Percentiles rank a stretch among this genome's conserved stretches.
These are phyloP conservation scores for Microsporum audouinii DNA, from an alignment of 2,329 filamentous ascomycete species.

Conservation along the genomic window DNA sequence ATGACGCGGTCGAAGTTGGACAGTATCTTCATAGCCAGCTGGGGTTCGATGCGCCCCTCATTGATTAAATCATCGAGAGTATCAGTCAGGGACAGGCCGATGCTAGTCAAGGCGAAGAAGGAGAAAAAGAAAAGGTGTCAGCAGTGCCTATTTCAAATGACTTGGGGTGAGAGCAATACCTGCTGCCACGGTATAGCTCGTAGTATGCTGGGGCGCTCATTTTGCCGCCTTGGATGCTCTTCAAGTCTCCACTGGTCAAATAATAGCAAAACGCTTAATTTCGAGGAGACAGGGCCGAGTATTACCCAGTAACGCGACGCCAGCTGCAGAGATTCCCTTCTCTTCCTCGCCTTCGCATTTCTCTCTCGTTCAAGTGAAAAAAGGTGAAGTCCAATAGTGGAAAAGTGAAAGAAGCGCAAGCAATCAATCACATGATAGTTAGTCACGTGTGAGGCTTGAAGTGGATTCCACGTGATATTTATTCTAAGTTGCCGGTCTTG, in stretches of 20 bases:
- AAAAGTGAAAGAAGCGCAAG: neutral
- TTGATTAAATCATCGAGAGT: slow-evolving; percentile 95
- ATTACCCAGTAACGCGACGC: neutral
- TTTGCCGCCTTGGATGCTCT: slow-evolving; percentile 18
- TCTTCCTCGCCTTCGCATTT: neutral
- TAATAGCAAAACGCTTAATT: neutral
- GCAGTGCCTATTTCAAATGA: neutral
- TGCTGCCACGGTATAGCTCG: slow-evolving; percentile 96
- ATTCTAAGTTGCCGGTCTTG: neutral
- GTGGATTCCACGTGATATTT: neutral
- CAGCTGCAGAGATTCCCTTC: neutral
- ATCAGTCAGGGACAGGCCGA: slow-evolving; percentile 86
- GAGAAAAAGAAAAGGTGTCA: neutral
- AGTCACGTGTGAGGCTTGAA: neutral
- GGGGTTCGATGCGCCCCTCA: slow-evolving; percentile 87
- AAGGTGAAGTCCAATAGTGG: neutral
- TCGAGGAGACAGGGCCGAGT: neutral
- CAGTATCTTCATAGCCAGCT: slow-evolving; percentile 97
- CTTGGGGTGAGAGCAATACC: slow-evolving; percentile 47
- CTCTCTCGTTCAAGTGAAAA: neutral
- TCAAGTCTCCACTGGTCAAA: neutral
- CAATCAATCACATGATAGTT: neutral
- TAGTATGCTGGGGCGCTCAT: slow-evolving; percentile 56
- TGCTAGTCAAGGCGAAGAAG: slow-evolving; percentile 43
- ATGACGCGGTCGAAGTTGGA: slow-evolving; percentile 91